Conservation (phyloP, 495 filamentous ascomycete species). For the Penicillium waksmanii region DNA sequence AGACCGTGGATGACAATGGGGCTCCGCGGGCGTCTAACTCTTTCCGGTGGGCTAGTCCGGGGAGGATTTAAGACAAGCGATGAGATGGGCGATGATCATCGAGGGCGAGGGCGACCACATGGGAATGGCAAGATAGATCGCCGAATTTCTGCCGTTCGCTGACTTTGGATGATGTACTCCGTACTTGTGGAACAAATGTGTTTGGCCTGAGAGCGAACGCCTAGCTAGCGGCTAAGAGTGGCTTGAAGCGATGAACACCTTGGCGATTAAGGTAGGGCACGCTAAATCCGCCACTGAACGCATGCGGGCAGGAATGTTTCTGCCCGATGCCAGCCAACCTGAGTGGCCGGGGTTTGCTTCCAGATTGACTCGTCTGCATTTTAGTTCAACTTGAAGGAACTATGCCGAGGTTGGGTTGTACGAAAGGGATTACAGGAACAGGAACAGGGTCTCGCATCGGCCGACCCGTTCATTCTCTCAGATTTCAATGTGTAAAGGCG, state of each 20-base stretch:
- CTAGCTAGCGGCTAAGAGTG: no score
- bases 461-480: not conserved
- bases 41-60: constrained; percentile 3
- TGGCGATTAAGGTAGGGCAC: not conserved
- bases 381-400: not conserved
- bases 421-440: not conserved
- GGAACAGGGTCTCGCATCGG: not conserved
- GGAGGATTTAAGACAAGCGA: constrained; percentile 1
- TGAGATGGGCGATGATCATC: not conserved
- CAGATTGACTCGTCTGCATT: not conserved
- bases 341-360: not conserved
- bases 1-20: constrained; percentile 13
- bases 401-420: constrained; percentile 1
- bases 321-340: not conserved
- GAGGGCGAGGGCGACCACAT: not conserved
- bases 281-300: constrained; percentile 4
- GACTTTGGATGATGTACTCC: not conserved
- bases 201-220: no score
- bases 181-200: not conserved
- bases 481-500: not conserved
- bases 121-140: not conserved
- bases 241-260: no score
- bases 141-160: not conserved
- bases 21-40: constrained; percentile 9
- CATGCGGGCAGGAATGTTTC: not conserved